Percentiles rank a stretch among this genome's conserved stretches.
phyloP scores from a whole-genome alignment of 164 flowering plant genomes.

The Protea cynaroides region DNA sequence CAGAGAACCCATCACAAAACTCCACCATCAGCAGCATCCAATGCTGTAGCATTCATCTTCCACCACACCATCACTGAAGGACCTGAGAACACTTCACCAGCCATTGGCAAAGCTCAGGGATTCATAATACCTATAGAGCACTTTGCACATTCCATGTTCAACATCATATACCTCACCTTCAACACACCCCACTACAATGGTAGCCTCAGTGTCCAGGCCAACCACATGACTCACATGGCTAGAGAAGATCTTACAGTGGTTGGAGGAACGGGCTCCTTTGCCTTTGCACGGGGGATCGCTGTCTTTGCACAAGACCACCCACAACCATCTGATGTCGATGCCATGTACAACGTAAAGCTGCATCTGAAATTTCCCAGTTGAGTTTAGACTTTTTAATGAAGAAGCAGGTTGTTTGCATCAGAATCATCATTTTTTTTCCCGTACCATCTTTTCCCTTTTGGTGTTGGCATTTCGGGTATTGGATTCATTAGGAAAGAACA shows the following conservation, averaged over 20 bases:
- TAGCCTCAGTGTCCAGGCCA: slow-evolving; percentile 58
- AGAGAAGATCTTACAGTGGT: slow-evolving; percentile 52
- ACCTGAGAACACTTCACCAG: slow-evolving; percentile 58
- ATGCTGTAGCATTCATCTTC: slow-evolving; percentile 51
- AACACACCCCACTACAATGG: slow-evolving; percentile 54
- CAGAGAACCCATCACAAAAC: slow-evolving; percentile 7
- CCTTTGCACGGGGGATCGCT: slow-evolving; percentile 75
- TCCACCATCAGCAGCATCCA: slow-evolving; percentile 12
- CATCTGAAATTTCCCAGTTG: slow-evolving; percentile 49
- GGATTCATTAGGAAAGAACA: too few species aligned
- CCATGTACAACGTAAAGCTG: slow-evolving; percentile 53
- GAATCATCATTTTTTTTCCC: background rate
- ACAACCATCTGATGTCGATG: slow-evolving; percentile 16
- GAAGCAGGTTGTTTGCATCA: slow-evolving; percentile 7
- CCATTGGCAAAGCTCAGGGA: slow-evolving; percentile 74
- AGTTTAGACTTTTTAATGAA: slow-evolving; percentile 29
- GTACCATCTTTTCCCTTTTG: background rate
- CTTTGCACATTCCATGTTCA: slow-evolving; percentile 60
- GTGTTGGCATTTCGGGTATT: background rate
- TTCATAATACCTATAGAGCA: slow-evolving; percentile 60
- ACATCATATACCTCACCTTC: slow-evolving; percentile 62
- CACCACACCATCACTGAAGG: slow-evolving; percentile 64
- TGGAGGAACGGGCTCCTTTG: slow-evolving; percentile 91
- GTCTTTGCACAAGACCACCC: slow-evolving; percentile 34
- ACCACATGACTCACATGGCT: slow-evolving; percentile 28